Percentiles rank a stretch among this genome's conserved stretches.
Evolutionary conservation across 768 basidiomycete species (phyloP).

Genomic region (Stropharia rugosoannulata): DNA sequence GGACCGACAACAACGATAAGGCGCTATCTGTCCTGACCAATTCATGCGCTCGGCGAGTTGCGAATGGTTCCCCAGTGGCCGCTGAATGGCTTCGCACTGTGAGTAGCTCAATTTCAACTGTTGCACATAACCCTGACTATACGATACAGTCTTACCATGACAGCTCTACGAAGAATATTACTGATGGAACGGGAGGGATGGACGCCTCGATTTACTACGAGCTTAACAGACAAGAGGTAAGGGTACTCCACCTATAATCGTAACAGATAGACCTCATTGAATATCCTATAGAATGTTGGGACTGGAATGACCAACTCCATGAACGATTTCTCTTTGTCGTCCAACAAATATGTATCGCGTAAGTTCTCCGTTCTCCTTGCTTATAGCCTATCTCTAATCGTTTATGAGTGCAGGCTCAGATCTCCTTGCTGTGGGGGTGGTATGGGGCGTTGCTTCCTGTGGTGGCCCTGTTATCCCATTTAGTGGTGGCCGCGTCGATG

Average conservation of each 20-base stretch:
- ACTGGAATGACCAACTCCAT: conserved; percentile 34
- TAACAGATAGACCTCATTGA: not conserved
- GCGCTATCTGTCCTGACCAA: not conserved
- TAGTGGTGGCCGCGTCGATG: conserved; percentile 42
- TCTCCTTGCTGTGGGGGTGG: conserved; percentile 37
- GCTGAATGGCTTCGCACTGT: conserved; percentile 9
- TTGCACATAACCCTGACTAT: not conserved
- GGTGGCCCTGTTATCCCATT: conserved; percentile 41
- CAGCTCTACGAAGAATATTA: conserved; percentile 7
- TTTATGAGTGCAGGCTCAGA: conserved; percentile 35
- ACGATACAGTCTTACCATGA: conserved; percentile 2
- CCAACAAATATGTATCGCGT: conserved; percentile 42
- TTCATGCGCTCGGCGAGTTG: not conserved
- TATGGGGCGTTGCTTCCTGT: conserved; percentile 38
- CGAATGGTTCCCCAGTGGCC: not conserved
- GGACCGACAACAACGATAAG: not conserved
- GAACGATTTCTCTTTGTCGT: conserved; percentile 32
- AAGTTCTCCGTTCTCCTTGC: conserved; percentile 10
- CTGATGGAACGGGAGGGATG: conserved; percentile 9
- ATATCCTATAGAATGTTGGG: conserved; percentile 34
- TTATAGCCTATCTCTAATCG: not conserved
- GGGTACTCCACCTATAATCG: not conserved
- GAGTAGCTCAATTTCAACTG: not conserved
- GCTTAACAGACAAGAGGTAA: conserved; percentile 6
- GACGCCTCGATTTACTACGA: conserved; percentile 11